These are phyloP conservation scores for Thalassiosira profunda DNA, from an alignment of 108 stramenopile species.

Conservation along the genomic window DNA sequence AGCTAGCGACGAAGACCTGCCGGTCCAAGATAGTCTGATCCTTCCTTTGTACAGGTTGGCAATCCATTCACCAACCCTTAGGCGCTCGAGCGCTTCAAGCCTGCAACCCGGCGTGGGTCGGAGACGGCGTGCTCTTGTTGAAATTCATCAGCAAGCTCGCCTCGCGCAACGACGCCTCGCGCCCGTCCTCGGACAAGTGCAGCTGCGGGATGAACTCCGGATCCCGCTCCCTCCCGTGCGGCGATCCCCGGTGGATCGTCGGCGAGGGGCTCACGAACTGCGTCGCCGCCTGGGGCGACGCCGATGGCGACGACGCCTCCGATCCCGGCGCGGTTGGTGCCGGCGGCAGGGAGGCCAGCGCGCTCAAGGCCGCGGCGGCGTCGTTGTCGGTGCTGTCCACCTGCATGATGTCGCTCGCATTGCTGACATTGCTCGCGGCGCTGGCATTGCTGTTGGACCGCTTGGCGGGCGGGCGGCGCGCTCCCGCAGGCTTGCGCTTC, in stretches of 20 bases:
- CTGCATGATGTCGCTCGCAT: conserved; percentile 12
- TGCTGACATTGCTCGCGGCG: neutral
- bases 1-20: too few species aligned
- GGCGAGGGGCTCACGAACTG: conserved; percentile 44
- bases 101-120: too few species aligned
- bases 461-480: neutral
- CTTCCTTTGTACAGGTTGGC: too few species aligned
- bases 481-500: conserved; percentile 29
- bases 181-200: conserved; percentile 20
- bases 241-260: conserved; percentile 20
- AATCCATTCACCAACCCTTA: too few species aligned
- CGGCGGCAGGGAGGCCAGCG: conserved; percentile 35
- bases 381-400: conserved; percentile 35
- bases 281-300: neutral
- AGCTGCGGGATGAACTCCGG: conserved; percentile 24
- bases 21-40: too few species aligned
- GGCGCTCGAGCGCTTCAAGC: too few species aligned
- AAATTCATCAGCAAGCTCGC: conserved; percentile 43
- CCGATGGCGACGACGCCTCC: conserved; percentile 5
- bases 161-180: conserved; percentile 34
- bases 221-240: too few species aligned
- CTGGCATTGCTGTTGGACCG: too few species aligned
- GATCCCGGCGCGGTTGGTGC: conserved; percentile 1
- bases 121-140: conserved; percentile 38
- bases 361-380: conserved; percentile 44